Base-by-base conservation (phyloP, 768 basidiomycete genomes). In the Auricularia sp. region DNA sequence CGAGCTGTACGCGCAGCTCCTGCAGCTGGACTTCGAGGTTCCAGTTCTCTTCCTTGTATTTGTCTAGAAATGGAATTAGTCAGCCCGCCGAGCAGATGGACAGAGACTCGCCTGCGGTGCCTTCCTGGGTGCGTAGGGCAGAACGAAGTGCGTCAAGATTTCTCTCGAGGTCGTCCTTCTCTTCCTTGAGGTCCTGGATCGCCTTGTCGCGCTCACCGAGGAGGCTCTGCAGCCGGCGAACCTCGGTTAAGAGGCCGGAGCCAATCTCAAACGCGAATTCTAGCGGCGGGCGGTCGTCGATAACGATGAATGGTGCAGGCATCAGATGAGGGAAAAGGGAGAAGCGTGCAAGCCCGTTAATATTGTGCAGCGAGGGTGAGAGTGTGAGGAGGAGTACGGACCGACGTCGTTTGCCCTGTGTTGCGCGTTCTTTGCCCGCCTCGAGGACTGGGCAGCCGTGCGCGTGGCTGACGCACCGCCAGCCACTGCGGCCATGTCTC, bases 181-280 rank as follows among this genome's bases (percentile, higher is more conserved):
- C 93, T 77, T 93, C 91, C 70, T 88, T 88, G 82, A 90, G 86
- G 71, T 91, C 90, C 74, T 92, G 88, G 58, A 98, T 85, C 21
- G 89, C 90, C 74, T 93, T 93, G 75, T 98, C 95, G 62, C 93
- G 84, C 75, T 98, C 96, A 16, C 84, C 89, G 51, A 98, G 84
- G 65, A 98, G 81, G 65, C 88, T 88, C 72, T 98, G 96, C 47
- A 98, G 80, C 51, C 96, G 83, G 56, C 95, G 82, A 58, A 98
- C 93, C 77, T 98, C 96, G 7, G 89, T 89, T 36, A 98, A 80
- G 61, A 98, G 79, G 12, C 90, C 90, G 67, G 91, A 94, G 6
- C 96, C 95, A 64, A 98, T 98, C 78, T 98, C 96, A 70, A 97
- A 95, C 47, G 96, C 96, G 70, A 98, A 98, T 79, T 97, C 96